These are phyloP conservation scores for Zygnema circumcarinatum DNA, from an alignment of 139 green algal genomes.

Conservation along the genomic window DNA sequence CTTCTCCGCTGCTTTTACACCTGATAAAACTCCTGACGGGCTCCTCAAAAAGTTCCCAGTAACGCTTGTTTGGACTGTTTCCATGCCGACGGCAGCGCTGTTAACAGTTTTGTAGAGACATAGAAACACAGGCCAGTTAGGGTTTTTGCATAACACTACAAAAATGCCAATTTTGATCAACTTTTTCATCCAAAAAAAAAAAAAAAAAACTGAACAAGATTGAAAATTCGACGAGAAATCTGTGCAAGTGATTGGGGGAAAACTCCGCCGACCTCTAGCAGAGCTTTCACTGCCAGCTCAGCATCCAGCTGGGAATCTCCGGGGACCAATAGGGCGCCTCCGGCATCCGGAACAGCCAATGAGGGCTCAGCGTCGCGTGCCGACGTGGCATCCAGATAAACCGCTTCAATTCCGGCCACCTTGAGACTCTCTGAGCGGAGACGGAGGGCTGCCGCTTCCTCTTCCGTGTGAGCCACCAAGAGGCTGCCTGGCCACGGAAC, in stretches of 20 bases:
- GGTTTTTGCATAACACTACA: no score
- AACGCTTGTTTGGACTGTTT: neutral
- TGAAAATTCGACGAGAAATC: no score
- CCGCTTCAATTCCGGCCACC: constrained; percentile 1
- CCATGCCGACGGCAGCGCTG: neutral
- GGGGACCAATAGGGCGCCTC: constrained; percentile 30
- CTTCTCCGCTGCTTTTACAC: neutral
- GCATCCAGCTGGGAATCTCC: constrained; percentile 40
- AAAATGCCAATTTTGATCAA: no score
- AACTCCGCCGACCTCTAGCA: constrained; percentile 19
- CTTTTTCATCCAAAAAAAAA: no score
- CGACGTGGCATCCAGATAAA: neutral
- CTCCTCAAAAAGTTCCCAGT: constrained; percentile 21
- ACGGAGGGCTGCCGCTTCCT: constrained; percentile 12
- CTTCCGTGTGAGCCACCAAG: constrained; percentile 5
- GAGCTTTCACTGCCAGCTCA: constrained; percentile 10
- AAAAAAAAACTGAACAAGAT: no score
- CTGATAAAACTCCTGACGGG: neutral
- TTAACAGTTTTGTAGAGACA: no score
- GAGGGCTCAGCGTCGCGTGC: neutral
- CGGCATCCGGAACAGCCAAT: neutral
- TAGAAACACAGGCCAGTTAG: no score
- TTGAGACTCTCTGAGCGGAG: neutral
- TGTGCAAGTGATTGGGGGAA: no score
- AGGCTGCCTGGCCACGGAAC: constrained; percentile 36